phyloP scores from a whole-genome alignment of 192 early-diverging fungal species.

The Phycomyces nitens region DNA sequence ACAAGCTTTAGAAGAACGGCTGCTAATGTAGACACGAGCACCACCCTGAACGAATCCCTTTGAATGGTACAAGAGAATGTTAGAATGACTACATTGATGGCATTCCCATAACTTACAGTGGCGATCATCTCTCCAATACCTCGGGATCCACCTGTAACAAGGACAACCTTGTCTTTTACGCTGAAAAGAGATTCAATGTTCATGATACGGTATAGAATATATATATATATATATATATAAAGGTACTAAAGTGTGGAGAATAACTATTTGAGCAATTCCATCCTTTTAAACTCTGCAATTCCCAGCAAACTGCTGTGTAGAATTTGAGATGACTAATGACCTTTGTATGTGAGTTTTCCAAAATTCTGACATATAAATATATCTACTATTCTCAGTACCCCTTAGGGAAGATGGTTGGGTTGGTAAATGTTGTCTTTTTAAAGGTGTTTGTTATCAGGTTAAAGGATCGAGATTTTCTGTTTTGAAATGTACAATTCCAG shows the following conservation, averaged over 20 bases:
- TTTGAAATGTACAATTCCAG: too few species aligned
- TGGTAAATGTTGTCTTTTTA: too few species aligned
- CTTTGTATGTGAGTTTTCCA: too few species aligned
- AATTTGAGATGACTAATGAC: neutral
- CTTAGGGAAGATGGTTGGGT: too few species aligned
- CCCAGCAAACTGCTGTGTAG: neutral
- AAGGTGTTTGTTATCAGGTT: too few species aligned
- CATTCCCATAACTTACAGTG: conserved; percentile 20
- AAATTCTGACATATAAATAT: too few species aligned
- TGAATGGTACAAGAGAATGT: neutral
- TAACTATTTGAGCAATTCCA: neutral
- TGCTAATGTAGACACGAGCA: conserved; percentile 88
- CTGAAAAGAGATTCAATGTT: conserved; percentile 12
- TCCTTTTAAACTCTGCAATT: neutral
- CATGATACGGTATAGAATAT: neutral
- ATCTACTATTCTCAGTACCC: too few species aligned
- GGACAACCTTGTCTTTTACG: conserved; percentile 59
- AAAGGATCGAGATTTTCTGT: too few species aligned
- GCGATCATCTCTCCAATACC: conserved; percentile 60
- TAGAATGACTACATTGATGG: neutral
- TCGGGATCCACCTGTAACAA: conserved; percentile 75
- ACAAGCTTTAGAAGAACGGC: conserved; percentile 62
- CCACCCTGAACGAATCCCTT: conserved; percentile 80
- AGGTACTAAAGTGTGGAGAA: neutral
- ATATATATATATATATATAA: neutral